Base-by-base conservation (phyloP, 225 moss, liverwort and hornwort species). In the Bryoerythrophyllum caledonicum region DNA sequence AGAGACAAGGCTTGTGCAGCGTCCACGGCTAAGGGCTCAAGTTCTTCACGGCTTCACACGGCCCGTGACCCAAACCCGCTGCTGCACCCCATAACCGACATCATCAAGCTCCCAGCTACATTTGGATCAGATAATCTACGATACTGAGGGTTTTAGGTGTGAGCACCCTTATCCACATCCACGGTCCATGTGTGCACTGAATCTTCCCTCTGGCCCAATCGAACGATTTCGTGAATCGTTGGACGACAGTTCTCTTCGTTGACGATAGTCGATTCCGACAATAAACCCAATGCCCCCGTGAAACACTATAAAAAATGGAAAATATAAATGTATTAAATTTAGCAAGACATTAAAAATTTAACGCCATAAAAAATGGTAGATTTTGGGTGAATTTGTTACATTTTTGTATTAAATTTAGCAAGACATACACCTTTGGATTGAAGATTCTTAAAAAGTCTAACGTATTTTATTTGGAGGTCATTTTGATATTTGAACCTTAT, bases 11-110 rank as follows among this genome's bases (percentile, higher is more conserved):
- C 73, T 55, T 15, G 40, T 16, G 21, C 37, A 8, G 21, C 44
- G 19, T 27, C 67, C 81, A 52, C 74, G 84, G 81, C 78, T 63
- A 74, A 67, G 78, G 78, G 23, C 16, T 41, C 65, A 0, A 3
- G 7, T 10, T 48, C 30, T 32, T 5, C 28, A n/a, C 57, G 55
- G 78, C 13, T 63, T 67, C 48, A 6, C 7, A 13, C 14, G 58
- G 24, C 71, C 57, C 10, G 10, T 55, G 2, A 8, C 3, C 3
- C 21, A 55, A 3, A 23, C n/a, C 54, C 54, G 54, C 10, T 23
- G 2, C n/a, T 53, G n/a, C 8, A 8, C 5, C 52, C 52, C 16
- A n/a, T 7, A 53, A 53, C 52, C 1, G 8, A 7, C n/a, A 53
- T 7, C 8, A n/a, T 53, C n/a, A 1, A 53, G n/a, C 19, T 2